phyloP scores from a whole-genome alignment of 2,329 filamentous ascomycete genomes.

The Colletotrichum sublineola region DNA sequence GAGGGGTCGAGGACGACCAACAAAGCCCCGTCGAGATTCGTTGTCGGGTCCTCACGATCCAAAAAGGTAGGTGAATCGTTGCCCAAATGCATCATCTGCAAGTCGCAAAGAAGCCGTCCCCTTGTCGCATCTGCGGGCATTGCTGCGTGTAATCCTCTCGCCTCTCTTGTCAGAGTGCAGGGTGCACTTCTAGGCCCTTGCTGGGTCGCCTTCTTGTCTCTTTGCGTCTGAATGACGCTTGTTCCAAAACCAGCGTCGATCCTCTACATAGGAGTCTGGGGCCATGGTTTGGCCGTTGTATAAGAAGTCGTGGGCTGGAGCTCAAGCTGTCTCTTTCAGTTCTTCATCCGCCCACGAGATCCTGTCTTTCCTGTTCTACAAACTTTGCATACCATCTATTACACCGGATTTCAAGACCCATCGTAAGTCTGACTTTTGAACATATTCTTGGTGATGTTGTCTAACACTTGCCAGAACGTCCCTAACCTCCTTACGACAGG shows the following conservation, averaged over 20 bases:
- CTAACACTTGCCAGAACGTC: neutral
- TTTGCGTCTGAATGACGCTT: conserved; percentile 8
- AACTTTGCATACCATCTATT: neutral
- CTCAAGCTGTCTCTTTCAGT: neutral
- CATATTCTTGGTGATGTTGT: neutral
- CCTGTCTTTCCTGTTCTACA: neutral
- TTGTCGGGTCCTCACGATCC: neutral
- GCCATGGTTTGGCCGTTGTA: neutral
- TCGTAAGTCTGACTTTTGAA: neutral
- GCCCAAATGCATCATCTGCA: conserved; percentile 7
- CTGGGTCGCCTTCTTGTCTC: conserved; percentile 20
- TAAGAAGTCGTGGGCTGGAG: conserved; percentile 2
- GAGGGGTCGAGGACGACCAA: neutral
- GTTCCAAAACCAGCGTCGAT: neutral
- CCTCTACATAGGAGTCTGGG: neutral
- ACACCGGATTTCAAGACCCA: neutral
- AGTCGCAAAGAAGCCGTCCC: neutral
- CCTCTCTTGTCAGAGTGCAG: conserved; percentile 18
- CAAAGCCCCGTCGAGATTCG: conserved; percentile 5
- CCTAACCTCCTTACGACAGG: neutral
- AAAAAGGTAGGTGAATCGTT: conserved; percentile 25
- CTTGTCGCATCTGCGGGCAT: conserved; percentile 13
- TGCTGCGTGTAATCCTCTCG: conserved; percentile 15
- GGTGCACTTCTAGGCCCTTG: conserved; percentile 8
- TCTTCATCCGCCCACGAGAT: neutral